Evolutionary conservation across 306 rosid species (phyloP), one percentile per base, ranked within the genome.

Genomic region (Corylus avellana): DNA sequence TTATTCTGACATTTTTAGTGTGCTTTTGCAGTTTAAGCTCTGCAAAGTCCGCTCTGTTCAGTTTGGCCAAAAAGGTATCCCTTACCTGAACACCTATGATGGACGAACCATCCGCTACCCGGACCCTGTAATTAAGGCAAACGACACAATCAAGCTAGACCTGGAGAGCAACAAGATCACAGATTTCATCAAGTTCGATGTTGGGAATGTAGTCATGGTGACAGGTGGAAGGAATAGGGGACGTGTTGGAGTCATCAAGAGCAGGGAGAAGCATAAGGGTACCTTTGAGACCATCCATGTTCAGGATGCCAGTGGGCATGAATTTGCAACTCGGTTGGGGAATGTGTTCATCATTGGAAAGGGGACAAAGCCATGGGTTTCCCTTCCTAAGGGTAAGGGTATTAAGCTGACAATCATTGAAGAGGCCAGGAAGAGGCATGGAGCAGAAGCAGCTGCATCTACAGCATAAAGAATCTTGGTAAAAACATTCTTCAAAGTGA

Each of bases 91-190:
- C 86, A 91, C 93, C 32, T 90, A 87, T 79, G 98, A 93, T 83
- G 98, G 96, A 6, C 89, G 98, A 55, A 93, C 97, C 1, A 91
- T 91, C 83, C 93, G 97, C 67, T 93, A 93, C 80, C 98, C 98
- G 1, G 98, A 93, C 85, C 98, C 98, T 0, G 37, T 87, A 14
- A 89, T 91, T 75, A 85, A 76, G 87, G 98, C 95, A 0, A 93
- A 93, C 20, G 97, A 93, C 87, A 93, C 98, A 10, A 80, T 93
- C 57, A 91, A 93, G 90, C 84, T 91, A 12, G 98, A 92, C 73
- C 74, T 90, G 0, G 95, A 90, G 85, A 86, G 77, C 78, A 89
- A 89, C 91, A 92, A 90, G 83, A 86, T 90, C 6, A 77, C 79
- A 0, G 91, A 90, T 7, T 92, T 87, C 93, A 89, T 92, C 79